Base-by-base conservation (phyloP, 495 filamentous ascomycete genomes). In the Stereocaulon alpinum region DNA sequence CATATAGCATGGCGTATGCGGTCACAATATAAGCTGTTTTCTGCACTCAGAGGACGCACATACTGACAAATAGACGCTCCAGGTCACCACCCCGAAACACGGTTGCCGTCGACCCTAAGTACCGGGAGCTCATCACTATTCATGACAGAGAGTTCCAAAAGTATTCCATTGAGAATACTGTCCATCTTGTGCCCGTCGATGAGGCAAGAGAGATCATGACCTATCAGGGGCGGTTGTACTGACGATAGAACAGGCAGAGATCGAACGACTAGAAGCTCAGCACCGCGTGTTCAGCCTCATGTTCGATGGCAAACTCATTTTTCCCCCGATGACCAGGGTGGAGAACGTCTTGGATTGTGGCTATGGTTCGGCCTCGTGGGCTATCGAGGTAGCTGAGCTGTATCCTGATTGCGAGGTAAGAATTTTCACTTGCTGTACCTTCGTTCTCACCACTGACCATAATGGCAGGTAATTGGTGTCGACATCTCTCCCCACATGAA, bases 181-280 rank as follows among this genome's bases (percentile, higher is more conserved):
- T 85, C 62, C 91, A 89, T 65, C 86, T 89, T 63, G 82, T 84
- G 37, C 92, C 92, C 2, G 76, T 93, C 22, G 92, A 97, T 71
- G 86, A 92, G 74, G 92, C 94, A 77, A 69, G 75, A 41, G 53
- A 56, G 32, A 55, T 52, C 55, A 43, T 34, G 34, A 29, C 37
- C 9, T 22, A 53, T 32, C 22, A 59, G n/a, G 34, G 40, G 56
- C 45, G 50, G 41, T 61, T 61, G 56, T 60, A 57, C 63, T 66
- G 48, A 68, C 53, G 45, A 34, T 53, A 42, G 24, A 59, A 24
- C 62, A 97, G 92, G 85, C 86, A 64, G 92, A 96, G 73, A 81
- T 84, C 60, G 82, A 92, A 48, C 80, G 89, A 51, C 78, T 93
- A 40, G 77, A 86, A 43, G 73, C 78, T 29, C 82, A 91, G 69